A percentile compares a stretch with the other conserved stretches of the same genome.
These are phyloP conservation scores for Pelargonium myrrhifolium DNA, from an alignment of 441 rosid species.

Conservation along the genomic window DNA sequence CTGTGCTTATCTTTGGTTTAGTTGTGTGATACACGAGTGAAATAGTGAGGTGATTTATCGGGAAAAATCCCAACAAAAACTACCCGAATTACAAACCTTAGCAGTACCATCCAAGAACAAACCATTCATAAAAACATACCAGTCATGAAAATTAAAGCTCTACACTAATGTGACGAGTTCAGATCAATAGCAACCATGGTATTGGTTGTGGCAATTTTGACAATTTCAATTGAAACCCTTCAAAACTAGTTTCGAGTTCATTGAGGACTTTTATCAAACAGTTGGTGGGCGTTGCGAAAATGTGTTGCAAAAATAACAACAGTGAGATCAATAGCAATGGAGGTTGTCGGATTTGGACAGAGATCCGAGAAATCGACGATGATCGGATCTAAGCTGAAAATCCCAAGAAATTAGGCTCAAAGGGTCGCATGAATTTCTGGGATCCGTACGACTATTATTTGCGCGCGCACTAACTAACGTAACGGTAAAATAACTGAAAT, in stretches of 20 bases:
- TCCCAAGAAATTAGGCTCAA: background rate
- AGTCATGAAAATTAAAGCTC: background rate
- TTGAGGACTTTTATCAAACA: constrained; percentile 3
- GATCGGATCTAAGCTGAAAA: background rate
- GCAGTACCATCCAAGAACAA: constrained; percentile 3
- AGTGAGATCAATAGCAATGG: background rate
- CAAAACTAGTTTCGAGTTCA: background rate
- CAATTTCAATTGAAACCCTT: background rate
- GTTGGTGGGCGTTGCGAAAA: background rate
- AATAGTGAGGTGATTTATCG: no score
- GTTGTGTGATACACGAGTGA: no score
- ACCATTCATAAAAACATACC: constrained; percentile 1
- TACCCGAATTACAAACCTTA: background rate
- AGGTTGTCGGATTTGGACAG: background rate
- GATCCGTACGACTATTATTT: no score
- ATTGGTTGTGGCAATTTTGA: background rate
- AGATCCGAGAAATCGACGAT: background rate
- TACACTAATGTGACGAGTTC: background rate
- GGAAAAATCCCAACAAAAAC: no score
- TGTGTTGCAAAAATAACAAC: no score
- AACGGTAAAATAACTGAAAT: constrained; percentile 5
- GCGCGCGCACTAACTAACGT: background rate
- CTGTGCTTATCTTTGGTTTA: no score
- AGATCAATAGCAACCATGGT: background rate
- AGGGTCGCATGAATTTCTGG: constrained; percentile 1